Evolutionary conservation across 2,329 filamentous ascomycete species (phyloP).

Genomic region (Trichoderma polysporum): DNA sequence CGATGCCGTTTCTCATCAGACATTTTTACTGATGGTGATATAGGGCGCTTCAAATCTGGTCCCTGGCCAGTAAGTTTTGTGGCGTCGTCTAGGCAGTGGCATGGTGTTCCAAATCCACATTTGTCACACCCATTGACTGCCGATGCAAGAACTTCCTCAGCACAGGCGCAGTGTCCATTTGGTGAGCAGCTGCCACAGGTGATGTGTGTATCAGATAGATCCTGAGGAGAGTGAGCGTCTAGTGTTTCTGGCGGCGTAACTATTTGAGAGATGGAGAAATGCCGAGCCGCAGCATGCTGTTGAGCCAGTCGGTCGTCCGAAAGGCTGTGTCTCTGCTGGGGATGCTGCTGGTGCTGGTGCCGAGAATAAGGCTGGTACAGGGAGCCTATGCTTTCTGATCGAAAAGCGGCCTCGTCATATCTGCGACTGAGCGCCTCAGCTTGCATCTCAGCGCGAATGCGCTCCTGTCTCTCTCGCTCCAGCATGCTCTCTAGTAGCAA

Average conservation of each 20-base stretch:
- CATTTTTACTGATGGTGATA: conserved; percentile 43
- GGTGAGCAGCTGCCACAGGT: conserved; percentile 59
- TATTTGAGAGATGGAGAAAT: conserved; percentile 58
- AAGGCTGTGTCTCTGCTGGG: conserved; percentile 30
- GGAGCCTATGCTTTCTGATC: conserved; percentile 30
- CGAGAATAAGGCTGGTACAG: conserved; percentile 30
- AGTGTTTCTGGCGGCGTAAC: conserved; percentile 52
- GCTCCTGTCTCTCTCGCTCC: conserved; percentile 55
- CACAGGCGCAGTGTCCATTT: conserved; percentile 56
- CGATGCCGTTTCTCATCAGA: conserved; percentile 58
- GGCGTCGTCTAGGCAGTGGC: conserved; percentile 64
- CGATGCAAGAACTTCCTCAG: conserved; percentile 57
- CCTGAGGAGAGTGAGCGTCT: conserved; percentile 31
- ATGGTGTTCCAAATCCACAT: conserved; percentile 62
- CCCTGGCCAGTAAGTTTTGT: conserved; percentile 46
- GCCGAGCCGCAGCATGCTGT: conserved; percentile 32
- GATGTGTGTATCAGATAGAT: conserved; percentile 36
- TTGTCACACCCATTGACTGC: conserved; percentile 61
- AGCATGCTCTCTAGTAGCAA: conserved; percentile 63
- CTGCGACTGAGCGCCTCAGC: conserved; percentile 37
- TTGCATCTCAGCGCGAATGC: conserved; percentile 45
- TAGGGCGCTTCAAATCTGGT: conserved; percentile 48
- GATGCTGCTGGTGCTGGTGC: conserved; percentile 32
- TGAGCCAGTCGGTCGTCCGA: conserved; percentile 30
- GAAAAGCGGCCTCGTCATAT: conserved; percentile 31